Conservation (phyloP, 164 flowering plant genomes). For the Aristolochia californica region DNA sequence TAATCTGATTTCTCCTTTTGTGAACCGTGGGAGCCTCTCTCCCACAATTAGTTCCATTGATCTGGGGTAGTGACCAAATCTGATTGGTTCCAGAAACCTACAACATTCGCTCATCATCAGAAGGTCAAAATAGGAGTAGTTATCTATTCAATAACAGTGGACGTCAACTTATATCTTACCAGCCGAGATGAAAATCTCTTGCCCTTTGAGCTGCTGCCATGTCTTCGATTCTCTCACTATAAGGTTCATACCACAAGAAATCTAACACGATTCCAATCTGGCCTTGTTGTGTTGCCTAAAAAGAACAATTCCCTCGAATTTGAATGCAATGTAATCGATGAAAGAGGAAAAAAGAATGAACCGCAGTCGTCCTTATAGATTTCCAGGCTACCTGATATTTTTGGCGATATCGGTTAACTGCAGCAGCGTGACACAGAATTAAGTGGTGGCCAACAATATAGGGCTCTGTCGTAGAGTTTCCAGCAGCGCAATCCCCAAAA, state of each 20-base stretch:
- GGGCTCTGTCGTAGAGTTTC: conserved; percentile 68
- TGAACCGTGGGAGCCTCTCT: too few species aligned
- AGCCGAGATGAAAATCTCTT: too few species aligned
- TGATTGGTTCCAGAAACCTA: conserved; percentile 68
- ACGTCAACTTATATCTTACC: too few species aligned
- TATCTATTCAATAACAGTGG: too few species aligned
- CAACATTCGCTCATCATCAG: background rate
- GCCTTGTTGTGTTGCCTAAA: conserved; percentile 56
- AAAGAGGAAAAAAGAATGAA: too few species aligned
- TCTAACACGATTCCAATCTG: conserved; percentile 64
- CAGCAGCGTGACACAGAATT: conserved; percentile 53
- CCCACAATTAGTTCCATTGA: too few species aligned
- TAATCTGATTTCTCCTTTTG: too few species aligned
- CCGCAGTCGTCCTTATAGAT: too few species aligned
- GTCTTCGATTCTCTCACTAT: conserved; percentile 42
- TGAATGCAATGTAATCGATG: too few species aligned
- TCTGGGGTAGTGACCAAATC: conserved; percentile 59
- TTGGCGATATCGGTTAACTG: conserved; percentile 56
- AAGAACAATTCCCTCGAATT: too few species aligned
- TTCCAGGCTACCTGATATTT: too few species aligned
- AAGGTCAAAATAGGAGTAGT: too few species aligned
- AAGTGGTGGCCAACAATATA: conserved; percentile 60
- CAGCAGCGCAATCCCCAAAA: conserved; percentile 50
- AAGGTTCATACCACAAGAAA: conserved; percentile 75
- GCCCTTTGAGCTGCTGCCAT: conserved; percentile 56